Conservation (phyloP, 2,329 filamentous ascomycete genomes). For the Colletotrichum sp. region DNA sequence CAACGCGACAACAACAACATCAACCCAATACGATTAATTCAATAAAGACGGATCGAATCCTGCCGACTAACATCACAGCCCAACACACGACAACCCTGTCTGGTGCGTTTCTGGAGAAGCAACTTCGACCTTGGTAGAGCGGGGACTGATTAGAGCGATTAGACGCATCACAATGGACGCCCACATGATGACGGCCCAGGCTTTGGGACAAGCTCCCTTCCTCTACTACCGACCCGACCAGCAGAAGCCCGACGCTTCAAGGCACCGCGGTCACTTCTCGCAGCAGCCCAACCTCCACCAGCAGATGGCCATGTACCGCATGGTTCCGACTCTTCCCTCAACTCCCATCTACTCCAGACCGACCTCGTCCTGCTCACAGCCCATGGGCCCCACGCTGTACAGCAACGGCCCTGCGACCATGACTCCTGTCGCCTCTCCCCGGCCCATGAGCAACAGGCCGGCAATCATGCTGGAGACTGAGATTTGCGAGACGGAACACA, state of each 20-base stretch:
- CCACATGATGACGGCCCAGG: slow-evolving; percentile 57
- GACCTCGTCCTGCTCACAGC: slow-evolving; percentile 68
- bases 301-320: slow-evolving; percentile 57
- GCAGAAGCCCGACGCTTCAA: slow-evolving; percentile 66
- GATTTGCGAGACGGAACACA: slow-evolving; percentile 61
- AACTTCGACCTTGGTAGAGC: not conserved
- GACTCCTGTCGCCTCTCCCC: slow-evolving; percentile 79
- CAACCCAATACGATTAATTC: slow-evolving; percentile 4
- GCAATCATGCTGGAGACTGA: slow-evolving; percentile 81
- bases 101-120: slow-evolving; percentile 31
- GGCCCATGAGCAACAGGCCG: slow-evolving; percentile 71
- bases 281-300: slow-evolving; percentile 48
- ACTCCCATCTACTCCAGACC: slow-evolving; percentile 70
- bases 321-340: slow-evolving; percentile 62
- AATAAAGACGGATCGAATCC: slow-evolving; percentile 1
- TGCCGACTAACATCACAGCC: slow-evolving; percentile 13
- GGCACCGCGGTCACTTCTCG: slow-evolving; percentile 76
- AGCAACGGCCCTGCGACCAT: slow-evolving; percentile 65
- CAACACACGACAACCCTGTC: slow-evolving; percentile 21
- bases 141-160: slow-evolving; percentile 23
- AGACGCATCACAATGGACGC: slow-evolving; percentile 65
- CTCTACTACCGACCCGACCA: slow-evolving; percentile 83
- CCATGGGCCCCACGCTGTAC: slow-evolving; percentile 56
- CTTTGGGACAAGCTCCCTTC: slow-evolving; percentile 76
- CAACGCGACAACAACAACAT: slow-evolving; percentile 12